These are phyloP conservation scores for Leccinum fallax DNA, from an alignment of 1,284 basidiomycete species.

Conservation along the genomic window DNA sequence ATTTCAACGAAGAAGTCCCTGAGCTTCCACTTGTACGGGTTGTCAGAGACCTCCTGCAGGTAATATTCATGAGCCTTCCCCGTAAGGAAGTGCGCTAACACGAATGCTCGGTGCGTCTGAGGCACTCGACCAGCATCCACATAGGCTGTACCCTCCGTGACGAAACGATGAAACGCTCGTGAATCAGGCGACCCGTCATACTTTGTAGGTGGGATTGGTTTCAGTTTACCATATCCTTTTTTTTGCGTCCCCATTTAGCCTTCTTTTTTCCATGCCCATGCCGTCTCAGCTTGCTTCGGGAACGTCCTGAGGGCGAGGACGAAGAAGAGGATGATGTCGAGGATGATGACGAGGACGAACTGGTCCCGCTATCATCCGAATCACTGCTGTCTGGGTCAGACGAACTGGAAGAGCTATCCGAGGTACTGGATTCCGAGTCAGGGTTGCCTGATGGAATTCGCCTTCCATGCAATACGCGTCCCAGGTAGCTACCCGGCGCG, in stretches of 20 bases:
- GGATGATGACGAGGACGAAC: too few relatives aligned
- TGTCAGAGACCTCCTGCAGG: conserved; percentile 33
- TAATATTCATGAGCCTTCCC: conserved; percentile 44
- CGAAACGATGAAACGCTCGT: not conserved
- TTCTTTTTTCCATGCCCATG: too few relatives aligned
- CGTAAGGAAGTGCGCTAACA: conserved; percentile 34
- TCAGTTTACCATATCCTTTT: not conserved
- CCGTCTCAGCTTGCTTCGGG: too few relatives aligned
- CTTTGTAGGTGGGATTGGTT: not conserved
- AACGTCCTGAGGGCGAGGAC: too few relatives aligned
- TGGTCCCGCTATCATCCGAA: too few relatives aligned
- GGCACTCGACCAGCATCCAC: not conserved
- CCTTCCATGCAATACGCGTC: not conserved
- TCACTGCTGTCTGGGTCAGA: too few relatives aligned
- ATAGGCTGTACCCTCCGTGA: not conserved
- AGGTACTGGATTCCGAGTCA: not conserved
- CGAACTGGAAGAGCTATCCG: not conserved
- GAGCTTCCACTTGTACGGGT: conserved; percentile 22
- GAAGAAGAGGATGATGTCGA: too few relatives aligned
- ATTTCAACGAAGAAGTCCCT: conserved; percentile 31
- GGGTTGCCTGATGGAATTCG: not conserved
- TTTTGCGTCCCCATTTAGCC: too few relatives aligned
- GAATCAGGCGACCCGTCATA: not conserved
- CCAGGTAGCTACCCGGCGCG: not conserved
- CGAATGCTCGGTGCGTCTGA: conserved; percentile 22